Evolutionary conservation across 2,329 filamentous ascomycete species (phyloP), one percentile per base, ranked within the genome.

Genomic region (Fusarium concolor): DNA sequence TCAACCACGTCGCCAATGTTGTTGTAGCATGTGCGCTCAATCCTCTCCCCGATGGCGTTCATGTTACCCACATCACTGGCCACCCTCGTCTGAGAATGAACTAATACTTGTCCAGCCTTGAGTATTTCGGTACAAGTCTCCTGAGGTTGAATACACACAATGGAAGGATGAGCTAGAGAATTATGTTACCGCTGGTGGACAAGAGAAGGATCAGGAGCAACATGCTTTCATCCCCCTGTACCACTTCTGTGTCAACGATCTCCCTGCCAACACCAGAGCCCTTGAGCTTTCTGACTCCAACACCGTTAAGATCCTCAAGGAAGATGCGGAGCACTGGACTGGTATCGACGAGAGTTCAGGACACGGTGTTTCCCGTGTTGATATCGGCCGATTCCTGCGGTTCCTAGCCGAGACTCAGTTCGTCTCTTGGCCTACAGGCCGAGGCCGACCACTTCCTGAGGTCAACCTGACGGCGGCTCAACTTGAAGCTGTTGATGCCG

Each of bases 1-100:
- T 97, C 26, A 89, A 89, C 65, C 93, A 97, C 70, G 94, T 97
- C 35, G 87, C 90, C 2, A 85, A 88, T n/a, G 87, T 97, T 10
- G 91, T 97, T n/a, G 87, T 97, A 10, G 90, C 97, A 26, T 84
- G 90, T 7, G 86, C 89, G 11, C 53, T 62, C 0, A 84, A 96
- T 71, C 86, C 90, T 75, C 89, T 89, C 1, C 83, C 87, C 1
- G 66, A 71, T 8, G 73, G 68, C 20, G 47, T 61, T 22, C 82
- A 86, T 62, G 92, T 96, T 8, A 86, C 88, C 2, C 92, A 94
- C 77, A 31, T 31, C 29, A 12, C 29, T 12, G 11, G 29, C 29
- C 10, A 31, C 12, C 93, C 93, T 5, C 86, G 92, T 17, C 85
- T 96, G 39, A 88, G 88, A 4, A 90, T 94, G 84, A 93, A 91